Percentiles rank a stretch among this genome's conserved stretches.
phyloP scores from a whole-genome alignment of 2,329 filamentous ascomycete species.

The Colletotrichum noveboracense region DNA sequence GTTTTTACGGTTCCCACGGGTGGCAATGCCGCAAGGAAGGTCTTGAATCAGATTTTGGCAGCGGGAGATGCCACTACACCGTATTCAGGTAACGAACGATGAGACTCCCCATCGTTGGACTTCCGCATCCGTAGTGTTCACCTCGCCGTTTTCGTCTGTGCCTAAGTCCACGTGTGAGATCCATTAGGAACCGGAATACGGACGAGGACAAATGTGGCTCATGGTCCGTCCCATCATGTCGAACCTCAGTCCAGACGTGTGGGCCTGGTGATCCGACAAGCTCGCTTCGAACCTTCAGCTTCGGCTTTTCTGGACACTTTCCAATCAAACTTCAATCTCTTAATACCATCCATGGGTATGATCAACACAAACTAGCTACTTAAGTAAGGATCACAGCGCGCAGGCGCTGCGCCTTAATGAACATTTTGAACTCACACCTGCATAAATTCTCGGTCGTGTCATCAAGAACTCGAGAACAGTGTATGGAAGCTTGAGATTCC shows the following conservation, averaged over 20 bases:
- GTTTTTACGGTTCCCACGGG: not conserved
- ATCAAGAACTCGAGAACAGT: not conserved
- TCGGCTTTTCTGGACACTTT: not conserved
- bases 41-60: not conserved
- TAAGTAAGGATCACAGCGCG: not conserved
- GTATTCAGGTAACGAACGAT: not conserved
- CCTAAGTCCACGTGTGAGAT: not conserved
- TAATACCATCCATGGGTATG: not conserved
- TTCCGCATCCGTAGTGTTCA: not conserved
- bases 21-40: not conserved
- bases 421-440: not conserved
- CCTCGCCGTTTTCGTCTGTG: not conserved
- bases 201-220: not conserved
- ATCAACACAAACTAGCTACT: not conserved
- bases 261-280: not conserved
- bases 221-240: not conserved
- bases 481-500: not conserved
- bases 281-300: not conserved
- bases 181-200: not conserved
- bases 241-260: not conserved
- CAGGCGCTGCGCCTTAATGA: not conserved
- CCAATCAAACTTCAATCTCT: not conserved
- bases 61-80: not conserved
- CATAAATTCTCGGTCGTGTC: not conserved
- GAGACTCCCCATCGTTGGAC: not conserved